These are phyloP conservation scores for Phytophthora fragariaefolia DNA, from an alignment of 352 stramenopile genomes.

Conservation along the genomic window DNA sequence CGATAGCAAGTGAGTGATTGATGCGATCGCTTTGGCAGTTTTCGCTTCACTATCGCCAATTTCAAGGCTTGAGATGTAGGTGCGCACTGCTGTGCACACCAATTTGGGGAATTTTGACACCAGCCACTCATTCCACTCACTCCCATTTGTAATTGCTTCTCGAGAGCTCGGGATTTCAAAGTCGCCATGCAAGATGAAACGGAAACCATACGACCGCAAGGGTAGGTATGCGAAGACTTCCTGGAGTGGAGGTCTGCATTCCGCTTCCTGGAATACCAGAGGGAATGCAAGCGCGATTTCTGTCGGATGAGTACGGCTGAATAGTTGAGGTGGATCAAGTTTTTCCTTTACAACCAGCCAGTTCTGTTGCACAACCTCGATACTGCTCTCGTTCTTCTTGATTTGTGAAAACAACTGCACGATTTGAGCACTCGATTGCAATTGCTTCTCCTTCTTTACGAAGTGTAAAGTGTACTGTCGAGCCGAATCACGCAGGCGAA, in stretches of 20 bases:
- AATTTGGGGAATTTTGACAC: conserved; percentile 72
- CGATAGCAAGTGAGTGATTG: conserved; percentile 47
- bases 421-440: conserved; percentile 32
- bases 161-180: conserved; percentile 89
- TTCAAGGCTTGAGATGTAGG: conserved; percentile 30
- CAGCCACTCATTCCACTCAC: conserved; percentile 91
- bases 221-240: conserved; percentile 88
- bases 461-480: conserved; percentile 47
- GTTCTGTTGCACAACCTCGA: conserved; percentile 41
- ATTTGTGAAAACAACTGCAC: conserved; percentile 52
- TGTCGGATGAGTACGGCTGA: conserved; percentile 35
- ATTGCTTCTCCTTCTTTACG: conserved; percentile 47
- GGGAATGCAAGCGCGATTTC: conserved; percentile 72
- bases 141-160: conserved; percentile 83
- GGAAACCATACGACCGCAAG: conserved; percentile 81
- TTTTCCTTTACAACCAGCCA: conserved; percentile 70
- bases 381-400: conserved; percentile 14
- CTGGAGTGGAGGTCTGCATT: conserved; percentile 54
- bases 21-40: conserved; percentile 17
- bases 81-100: conserved; percentile 40
- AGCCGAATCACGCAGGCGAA: conserved; percentile 59
- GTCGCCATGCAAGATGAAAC: conserved; percentile 88
- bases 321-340: conserved; percentile 37
- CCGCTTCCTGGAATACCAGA: conserved; percentile 21
- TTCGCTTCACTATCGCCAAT: neutral